A percentile compares a stretch with the other conserved stretches of the same genome.
phyloP scores from a whole-genome alignment of 495 filamentous ascomycete genomes.

The Podospora didyma region DNA sequence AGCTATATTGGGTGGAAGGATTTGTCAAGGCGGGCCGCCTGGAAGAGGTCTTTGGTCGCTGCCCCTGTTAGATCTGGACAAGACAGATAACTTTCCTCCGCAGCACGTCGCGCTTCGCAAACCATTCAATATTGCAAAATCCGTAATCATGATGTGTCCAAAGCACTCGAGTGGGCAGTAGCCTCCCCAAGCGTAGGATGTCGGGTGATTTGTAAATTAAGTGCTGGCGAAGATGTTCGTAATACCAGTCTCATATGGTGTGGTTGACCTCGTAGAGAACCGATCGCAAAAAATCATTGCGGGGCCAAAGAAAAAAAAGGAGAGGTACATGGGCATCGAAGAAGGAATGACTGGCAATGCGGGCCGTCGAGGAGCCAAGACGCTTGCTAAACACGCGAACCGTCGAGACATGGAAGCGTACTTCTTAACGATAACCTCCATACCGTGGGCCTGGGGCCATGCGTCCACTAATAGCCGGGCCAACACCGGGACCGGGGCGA shows the following conservation, averaged over 20 bases:
- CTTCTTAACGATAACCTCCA: conserved; percentile 41
- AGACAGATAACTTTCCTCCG: conserved; percentile 18
- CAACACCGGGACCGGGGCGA: conserved; percentile 76
- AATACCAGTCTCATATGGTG: conserved; percentile 34
- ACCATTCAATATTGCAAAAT: conserved; percentile 49
- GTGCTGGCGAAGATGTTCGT: conserved; percentile 52
- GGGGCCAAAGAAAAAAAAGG: conserved; percentile 22
- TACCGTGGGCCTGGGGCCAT: conserved; percentile 50
- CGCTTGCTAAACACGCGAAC: too few species aligned
- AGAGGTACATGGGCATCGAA: too few species aligned
- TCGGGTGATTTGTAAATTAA: conserved; percentile 49
- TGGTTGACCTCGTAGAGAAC: conserved; percentile 28
- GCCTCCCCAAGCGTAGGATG: conserved; percentile 54
- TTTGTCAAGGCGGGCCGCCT: conserved; percentile 11
- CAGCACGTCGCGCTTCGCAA: conserved; percentile 17
- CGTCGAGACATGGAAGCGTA: too few species aligned
- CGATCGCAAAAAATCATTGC: conserved; percentile 25
- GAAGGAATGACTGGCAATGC: too few species aligned
- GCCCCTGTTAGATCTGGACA: conserved; percentile 31
- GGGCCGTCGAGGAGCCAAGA: too few species aligned
- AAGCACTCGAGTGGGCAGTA: conserved; percentile 50
- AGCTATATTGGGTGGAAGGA: conserved; percentile 23
- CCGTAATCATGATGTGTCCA: conserved; percentile 58
- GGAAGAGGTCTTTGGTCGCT: conserved; percentile 16
- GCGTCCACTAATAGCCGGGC: conserved; percentile 53